Percentiles rank a stretch among this genome's conserved stretches.
Evolutionary conservation across 2,329 filamentous ascomycete species (phyloP).

Genomic region (Colletotrichum eremochloae): DNA sequence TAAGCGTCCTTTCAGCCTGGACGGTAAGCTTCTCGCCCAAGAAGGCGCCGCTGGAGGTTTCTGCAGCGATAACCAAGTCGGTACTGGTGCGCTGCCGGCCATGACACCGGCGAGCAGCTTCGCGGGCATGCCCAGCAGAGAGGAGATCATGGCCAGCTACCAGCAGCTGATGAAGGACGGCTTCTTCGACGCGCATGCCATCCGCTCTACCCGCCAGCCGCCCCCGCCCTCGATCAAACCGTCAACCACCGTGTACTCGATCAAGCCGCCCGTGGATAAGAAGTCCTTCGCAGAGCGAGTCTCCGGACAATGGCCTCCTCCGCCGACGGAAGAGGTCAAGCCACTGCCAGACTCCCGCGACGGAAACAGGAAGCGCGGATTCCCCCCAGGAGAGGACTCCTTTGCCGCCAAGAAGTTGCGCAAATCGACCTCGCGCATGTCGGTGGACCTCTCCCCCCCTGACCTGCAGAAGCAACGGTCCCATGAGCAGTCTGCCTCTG

Average conservation of each 20-base stretch:
- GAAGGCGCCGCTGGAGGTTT: slow-evolving; percentile 31
- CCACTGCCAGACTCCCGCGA: slow-evolving; percentile 51
- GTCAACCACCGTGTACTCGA: slow-evolving; percentile 35
- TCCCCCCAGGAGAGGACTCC: slow-evolving; percentile 52
- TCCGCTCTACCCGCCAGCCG: slow-evolving; percentile 67
- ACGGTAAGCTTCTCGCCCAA: slow-evolving; percentile 39
- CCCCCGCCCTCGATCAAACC: slow-evolving; percentile 44
- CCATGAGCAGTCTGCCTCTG: slow-evolving; percentile 44
- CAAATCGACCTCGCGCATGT: slow-evolving; percentile 60
- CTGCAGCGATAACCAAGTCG: slow-evolving; percentile 2
- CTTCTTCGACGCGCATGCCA: slow-evolving; percentile 71
- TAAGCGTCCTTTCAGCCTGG: slow-evolving; percentile 44
- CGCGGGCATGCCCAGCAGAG: slow-evolving; percentile 54
- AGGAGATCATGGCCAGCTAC: slow-evolving; percentile 70
- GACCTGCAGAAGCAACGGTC: slow-evolving; percentile 49
- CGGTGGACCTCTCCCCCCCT: slow-evolving; percentile 55
- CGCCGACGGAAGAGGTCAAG: slow-evolving; percentile 36
- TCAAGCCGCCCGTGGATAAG: slow-evolving; percentile 35
- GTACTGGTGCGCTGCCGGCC: slow-evolving; percentile 11
- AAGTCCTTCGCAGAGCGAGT: slow-evolving; percentile 40
- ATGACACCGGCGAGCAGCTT: slow-evolving; percentile 28
- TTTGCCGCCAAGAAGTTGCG: slow-evolving; percentile 64
- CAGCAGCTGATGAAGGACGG: slow-evolving; percentile 68
- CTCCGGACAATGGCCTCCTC: slow-evolving; percentile 44
- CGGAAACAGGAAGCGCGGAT: slow-evolving; percentile 65